Evolutionary conservation across 1,284 basidiomycete genomes (phyloP), one percentile per base, ranked within the genome.

Genomic region (Peniophora sp.): DNA sequence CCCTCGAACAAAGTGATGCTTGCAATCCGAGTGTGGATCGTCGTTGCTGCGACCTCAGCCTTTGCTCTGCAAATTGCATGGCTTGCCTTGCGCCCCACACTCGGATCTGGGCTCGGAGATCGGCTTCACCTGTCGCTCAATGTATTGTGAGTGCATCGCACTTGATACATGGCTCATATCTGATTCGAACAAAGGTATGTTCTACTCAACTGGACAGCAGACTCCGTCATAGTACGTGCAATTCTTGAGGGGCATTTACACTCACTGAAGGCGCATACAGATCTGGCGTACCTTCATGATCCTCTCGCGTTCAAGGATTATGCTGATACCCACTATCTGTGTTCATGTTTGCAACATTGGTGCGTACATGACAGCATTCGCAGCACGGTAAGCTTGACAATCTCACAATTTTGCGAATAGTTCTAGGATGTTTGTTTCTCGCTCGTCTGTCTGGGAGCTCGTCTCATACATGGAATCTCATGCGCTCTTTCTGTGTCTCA

Each of bases 191-290:
- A 19, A 39, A 68, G 66, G 45, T 69, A 65, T 52, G 52, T 70
- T 1, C 25, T 61, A 11, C 45, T 69, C 35, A 69, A 65, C 39
- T 69, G 65, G 66, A 51, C 63, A 6, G 57, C 61, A 2, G 69
- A 69, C 48, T 61, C 59, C 16, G 51, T 67, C 36, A 41, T 68
- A 50, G 69, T 70, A 50, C 20, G 61, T 55, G 9, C 19, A 41
- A 41, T 8, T 20, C 16, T 16, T 65, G 46, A 65, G 64, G 51
- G 49, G 63, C 35, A 50, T 60, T 22, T n/a, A 53, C 2, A 32
- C 27, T 5, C 27, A 12, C 27, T 32, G 6, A 32, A 32, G 6
- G 27, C 12, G 12, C 27, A 32, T 12, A 12, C 27, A 32, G 27
- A 32, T 32, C 27, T 32, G 6, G 27, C 27, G 27, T 6, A 32